Conservation (phyloP, 2,329 filamentous ascomycete species). For the Beauveria bassiana region DNA sequence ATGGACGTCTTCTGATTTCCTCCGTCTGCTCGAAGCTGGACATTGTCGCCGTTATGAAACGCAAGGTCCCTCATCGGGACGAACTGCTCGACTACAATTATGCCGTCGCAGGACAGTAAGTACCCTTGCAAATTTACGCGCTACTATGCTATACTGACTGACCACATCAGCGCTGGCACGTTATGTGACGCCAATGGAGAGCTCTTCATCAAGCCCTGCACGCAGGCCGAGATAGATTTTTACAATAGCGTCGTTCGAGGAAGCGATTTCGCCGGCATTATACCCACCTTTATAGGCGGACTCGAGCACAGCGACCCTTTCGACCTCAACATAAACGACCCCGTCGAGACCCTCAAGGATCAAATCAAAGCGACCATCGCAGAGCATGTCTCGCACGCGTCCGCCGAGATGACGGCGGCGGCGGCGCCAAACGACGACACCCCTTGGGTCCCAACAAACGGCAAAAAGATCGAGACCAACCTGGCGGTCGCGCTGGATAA, state of each 20-base stretch:
- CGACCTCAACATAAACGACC: slow-evolving; percentile 41
- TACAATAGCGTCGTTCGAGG: slow-evolving; percentile 69
- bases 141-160: not conserved
- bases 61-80: slow-evolving; percentile 45
- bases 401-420: slow-evolving; percentile 9
- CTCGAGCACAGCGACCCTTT: slow-evolving; percentile 57
- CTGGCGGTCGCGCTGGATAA: slow-evolving; percentile 81
- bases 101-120: slow-evolving; percentile 80
- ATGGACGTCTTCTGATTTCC: not conserved
- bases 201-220: slow-evolving; percentile 92
- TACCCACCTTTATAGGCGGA: slow-evolving; percentile 79
- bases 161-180: slow-evolving; percentile 67
- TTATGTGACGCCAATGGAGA: slow-evolving; percentile 75
- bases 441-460: slow-evolving; percentile 42
- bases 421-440: slow-evolving; percentile 18
- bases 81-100: slow-evolving; percentile 63
- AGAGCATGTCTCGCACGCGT: slow-evolving; percentile 22
- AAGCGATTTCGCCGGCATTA: slow-evolving; percentile 67
- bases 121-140: not conserved
- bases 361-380: slow-evolving; percentile 26
- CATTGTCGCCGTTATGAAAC: slow-evolving; percentile 17
- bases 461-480: slow-evolving; percentile 63
- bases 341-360: slow-evolving; percentile 27
- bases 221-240: slow-evolving; percentile 75
- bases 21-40: not conserved